phyloP scores from a whole-genome alignment of 2,329 filamentous ascomycete species.

The Alternaria postmessia region DNA sequence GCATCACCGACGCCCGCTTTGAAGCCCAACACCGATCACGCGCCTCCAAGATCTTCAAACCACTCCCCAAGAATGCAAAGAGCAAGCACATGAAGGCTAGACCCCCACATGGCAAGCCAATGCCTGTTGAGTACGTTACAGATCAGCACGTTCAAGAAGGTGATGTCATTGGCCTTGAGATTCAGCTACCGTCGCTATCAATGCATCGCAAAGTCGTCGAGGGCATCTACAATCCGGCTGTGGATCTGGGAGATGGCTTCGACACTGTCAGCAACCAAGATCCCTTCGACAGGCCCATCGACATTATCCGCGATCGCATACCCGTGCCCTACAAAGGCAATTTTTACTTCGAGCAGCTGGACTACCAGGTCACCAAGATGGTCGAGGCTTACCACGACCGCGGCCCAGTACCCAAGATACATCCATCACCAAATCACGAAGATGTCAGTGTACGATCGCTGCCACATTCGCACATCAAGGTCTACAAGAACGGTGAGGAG shows the following conservation, averaged over 20 bases:
- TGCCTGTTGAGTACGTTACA: conserved; percentile 59
- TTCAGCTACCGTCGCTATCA: conserved; percentile 83
- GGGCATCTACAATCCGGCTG: conserved; percentile 85
- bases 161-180: conserved; percentile 93
- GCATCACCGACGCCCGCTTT: conserved; percentile 85
- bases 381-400: conserved; percentile 72
- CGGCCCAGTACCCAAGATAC: conserved; percentile 67
- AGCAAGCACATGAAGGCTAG: conserved; percentile 52
- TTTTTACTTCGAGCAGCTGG: conserved; percentile 91
- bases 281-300: conserved; percentile 64
- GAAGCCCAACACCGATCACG: conserved; percentile 94
- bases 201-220: conserved; percentile 89
- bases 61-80: conserved; percentile 49
- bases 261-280: conserved; percentile 56
- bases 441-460: conserved; percentile 81
- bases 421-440: conserved; percentile 76
- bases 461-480: conserved; percentile 82
- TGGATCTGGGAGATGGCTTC: conserved; percentile 70
- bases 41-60: conserved; percentile 80
- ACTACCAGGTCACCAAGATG: conserved; percentile 86
- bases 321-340: conserved; percentile 94
- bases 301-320: conserved; percentile 93
- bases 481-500: conserved; percentile 90
- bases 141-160: conserved; percentile 83
- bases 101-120: conserved; percentile 45